Base-by-base conservation (phyloP, 371 early-diverging fungal genomes). In the Syncephalastrum monosporum region DNA sequence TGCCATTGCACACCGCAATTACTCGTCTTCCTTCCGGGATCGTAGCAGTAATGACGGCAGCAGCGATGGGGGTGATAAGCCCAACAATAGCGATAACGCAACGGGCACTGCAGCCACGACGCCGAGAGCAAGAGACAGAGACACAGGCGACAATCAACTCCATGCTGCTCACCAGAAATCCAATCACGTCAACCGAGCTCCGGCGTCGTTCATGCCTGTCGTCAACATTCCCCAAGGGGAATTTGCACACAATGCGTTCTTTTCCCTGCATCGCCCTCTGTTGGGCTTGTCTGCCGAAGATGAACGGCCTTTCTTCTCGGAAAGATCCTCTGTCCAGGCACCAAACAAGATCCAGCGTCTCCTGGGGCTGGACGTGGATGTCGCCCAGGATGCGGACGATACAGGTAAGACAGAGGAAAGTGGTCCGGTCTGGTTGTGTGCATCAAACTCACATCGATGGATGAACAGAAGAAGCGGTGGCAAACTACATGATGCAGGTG, bases 191-290 rank as follows among this genome's bases (percentile, higher is more conserved):
- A 46, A 46, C 1, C 47, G 47, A 46, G 16, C 16, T 46, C 47
- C 47, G 15, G 23, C 38, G 23, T 57, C 73, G 3, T 72, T 78
- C 65, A 67, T 79, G 65, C 75, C 80, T 27, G 80, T 79, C 7
- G 67, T 79, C 59, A 79, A 77, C 57, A 74, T 79, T 50, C 80
- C 80, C 5, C 68, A 77, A 54, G 68, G 62, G 15, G 80, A 79
- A 54, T 65, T 79, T 42, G 77, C 77, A 24, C 72, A 76, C 47
- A 68, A 76, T 61, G 68, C 77, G 4, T 79, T 79, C 55, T 79
- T 79, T 49, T 72, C 80, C 10, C 65, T 79, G 38, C 69, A 79
- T 60, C 55, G 80, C 57, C 80, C 80, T 41, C 56, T 79, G 6
- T 58, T 79, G 23, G 80, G 80, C 3, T 51, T 79, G 8, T 67